Evolutionary conservation across 163 green algal genomes (phyloP).

Genomic region (Picocystis sp.): DNA sequence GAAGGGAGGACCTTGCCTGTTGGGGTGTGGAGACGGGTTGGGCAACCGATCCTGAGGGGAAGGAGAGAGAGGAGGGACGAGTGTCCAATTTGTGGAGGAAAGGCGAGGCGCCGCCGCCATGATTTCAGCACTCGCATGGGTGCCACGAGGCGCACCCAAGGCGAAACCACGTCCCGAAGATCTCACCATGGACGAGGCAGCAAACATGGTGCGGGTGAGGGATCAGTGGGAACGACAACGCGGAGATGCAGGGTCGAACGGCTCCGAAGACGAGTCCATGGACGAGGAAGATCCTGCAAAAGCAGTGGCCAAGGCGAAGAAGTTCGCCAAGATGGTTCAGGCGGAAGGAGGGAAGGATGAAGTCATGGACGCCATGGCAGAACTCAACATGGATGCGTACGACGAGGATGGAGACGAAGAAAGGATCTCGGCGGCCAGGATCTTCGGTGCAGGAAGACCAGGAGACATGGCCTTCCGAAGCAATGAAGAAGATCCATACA

Average conservation of each 20-base stretch:
- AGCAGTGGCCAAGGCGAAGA: constrained; percentile 11
- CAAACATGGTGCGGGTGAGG: constrained; percentile 14
- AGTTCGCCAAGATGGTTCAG: constrained; percentile 1
- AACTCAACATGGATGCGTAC: constrained; percentile 87
- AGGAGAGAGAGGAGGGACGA: background rate
- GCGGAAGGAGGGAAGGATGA: constrained; percentile 5
- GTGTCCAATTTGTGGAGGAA: background rate
- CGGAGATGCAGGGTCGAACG: too few relatives aligned
- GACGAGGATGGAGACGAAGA: constrained; percentile 46
- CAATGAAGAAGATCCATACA: constrained; percentile 40
- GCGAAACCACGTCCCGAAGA: background rate
- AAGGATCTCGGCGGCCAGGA: constrained; percentile 17
- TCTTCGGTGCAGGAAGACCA: constrained; percentile 31
- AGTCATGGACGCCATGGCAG: constrained; percentile 47
- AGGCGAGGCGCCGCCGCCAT: constrained; percentile 25
- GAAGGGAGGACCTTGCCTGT: too few relatives aligned
- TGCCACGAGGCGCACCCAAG: constrained; percentile 56
- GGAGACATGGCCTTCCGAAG: constrained; percentile 8
- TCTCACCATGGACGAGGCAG: constrained; percentile 20
- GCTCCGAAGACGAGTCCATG: constrained; percentile 9
- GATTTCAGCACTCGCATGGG: constrained; percentile 62
- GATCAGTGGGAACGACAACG: background rate
- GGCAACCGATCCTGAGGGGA: too few relatives aligned
- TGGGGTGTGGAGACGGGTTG: too few relatives aligned
- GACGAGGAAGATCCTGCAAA: constrained; percentile 38